Evolutionary conservation across 257 asterid genomes (phyloP), one percentile per base, ranked within the genome.

Genomic region (Handroanthus guayacan): DNA sequence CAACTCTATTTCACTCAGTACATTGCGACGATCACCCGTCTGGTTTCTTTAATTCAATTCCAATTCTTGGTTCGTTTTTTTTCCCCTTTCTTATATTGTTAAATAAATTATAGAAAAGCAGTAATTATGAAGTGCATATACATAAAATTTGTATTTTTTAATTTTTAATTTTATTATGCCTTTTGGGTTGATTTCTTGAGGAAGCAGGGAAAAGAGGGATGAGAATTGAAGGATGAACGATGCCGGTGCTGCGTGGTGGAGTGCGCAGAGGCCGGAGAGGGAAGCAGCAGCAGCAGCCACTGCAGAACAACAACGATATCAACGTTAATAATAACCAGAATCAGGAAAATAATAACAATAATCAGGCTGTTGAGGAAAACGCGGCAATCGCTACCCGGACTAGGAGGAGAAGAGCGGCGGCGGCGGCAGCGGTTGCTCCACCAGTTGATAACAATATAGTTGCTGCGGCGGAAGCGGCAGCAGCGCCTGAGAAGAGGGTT

Each of bases 161-260:
- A 25, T 25, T 39, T 39, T 39, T 39, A 39, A 16, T 9, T 37
- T 38, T 43, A 71, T n/a, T 25, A 25, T 25, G 31, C 31, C 31
- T 25, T 25, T 25, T 25, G 31, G 31, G 31, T 25, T 25, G 31
- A 25, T 43, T 17, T 16, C 14, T 16, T 54, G 68, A 36, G 73
- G 64, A 61, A 48, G 52, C 68, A 79, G 83, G 82, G 82, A 20
- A 71, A 71, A 60, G 79, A 3, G 85, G 80, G 84, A 84, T 87
- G 93, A 78, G 52, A 79, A 81, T 86, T 80, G 87, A 73, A 86
- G 88, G 87, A 90, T 92, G 97, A 90, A 87, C 82, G 84, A 92
- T 92, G 97, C 93, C 93, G 83, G 93, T 84, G 77, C 80, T 71
- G 86, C 95, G 92, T 86, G 89, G 90, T 48, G 95, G 91, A 86